phyloP scores from a whole-genome alignment of 1,284 basidiomycete genomes.

The Ceratobasidium sp. region DNA sequence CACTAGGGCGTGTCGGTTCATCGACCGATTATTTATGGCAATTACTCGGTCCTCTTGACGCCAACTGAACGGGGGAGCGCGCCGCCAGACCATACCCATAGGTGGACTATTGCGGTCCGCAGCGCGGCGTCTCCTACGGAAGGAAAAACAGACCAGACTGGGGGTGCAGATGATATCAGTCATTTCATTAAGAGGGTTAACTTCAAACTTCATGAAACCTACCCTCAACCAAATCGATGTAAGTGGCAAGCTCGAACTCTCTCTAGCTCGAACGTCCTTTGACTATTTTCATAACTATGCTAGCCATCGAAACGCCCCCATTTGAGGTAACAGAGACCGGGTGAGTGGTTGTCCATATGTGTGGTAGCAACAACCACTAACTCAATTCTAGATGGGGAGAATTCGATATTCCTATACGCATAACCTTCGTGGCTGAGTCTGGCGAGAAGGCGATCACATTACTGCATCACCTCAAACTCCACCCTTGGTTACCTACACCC shows the following conservation, averaged over 20 bases:
- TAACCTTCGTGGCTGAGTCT: conserved; percentile 93
- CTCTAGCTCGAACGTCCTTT: background rate
- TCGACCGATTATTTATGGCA: conserved; percentile 95
- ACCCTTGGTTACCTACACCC: conserved; percentile 79
- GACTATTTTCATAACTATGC: background rate
- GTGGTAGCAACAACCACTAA: background rate
- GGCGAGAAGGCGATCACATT: conserved; percentile 91
- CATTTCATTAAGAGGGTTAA: conserved; percentile 96
- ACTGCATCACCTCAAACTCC: conserved; percentile 95
- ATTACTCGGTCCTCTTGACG: conserved; percentile 88
- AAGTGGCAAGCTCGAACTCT: conserved; percentile 54
- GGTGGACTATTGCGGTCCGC: conserved; percentile 96
- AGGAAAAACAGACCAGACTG: conserved; percentile 70
- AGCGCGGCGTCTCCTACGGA: conserved; percentile 73
- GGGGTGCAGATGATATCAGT: conserved; percentile 87
- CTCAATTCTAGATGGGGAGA: conserved; percentile 91
- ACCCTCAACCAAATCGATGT: conserved; percentile 92
- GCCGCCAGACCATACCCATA: conserved; percentile 88
- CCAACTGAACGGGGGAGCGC: conserved; percentile 77
- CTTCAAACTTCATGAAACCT: conserved; percentile 98
- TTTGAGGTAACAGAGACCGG: conserved; percentile 97
- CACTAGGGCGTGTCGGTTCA: conserved; percentile 87
- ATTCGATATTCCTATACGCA: conserved; percentile 95
- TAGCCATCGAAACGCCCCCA: conserved; percentile 92
- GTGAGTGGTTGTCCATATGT: conserved; percentile 58